Conservation (phyloP, 2,329 filamentous ascomycete species). For the Pseudogymnoascus sp. region DNA sequence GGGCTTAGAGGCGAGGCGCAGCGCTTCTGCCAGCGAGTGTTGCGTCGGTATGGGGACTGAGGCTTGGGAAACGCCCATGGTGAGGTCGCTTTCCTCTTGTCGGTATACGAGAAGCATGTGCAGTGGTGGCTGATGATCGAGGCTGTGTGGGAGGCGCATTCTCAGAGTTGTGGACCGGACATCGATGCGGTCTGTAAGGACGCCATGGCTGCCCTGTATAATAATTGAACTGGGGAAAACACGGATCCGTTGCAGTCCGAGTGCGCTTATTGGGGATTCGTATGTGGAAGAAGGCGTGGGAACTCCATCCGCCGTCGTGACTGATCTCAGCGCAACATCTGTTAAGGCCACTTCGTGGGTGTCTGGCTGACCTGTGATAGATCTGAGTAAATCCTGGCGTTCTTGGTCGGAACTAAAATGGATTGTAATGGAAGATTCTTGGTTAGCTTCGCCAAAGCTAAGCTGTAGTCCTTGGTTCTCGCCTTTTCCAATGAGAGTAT, state of each 20-base stretch:
- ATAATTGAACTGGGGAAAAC: conserved; percentile 62
- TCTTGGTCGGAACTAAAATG: conserved; percentile 63
- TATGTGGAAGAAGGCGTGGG: not conserved
- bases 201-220: conserved; percentile 59
- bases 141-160: conserved; percentile 29
- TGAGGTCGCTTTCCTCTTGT: conserved; percentile 64
- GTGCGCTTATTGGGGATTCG: conserved; percentile 39
- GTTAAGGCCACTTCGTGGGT: not conserved
- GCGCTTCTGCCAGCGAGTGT: conserved; percentile 46
- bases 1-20: conserved; percentile 39
- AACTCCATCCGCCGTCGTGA: not conserved
- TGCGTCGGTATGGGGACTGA: conserved; percentile 52
- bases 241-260: conserved; percentile 54
- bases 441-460: conserved; percentile 39
- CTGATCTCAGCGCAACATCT: not conserved
- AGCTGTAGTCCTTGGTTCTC: conserved; percentile 60
- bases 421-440: conserved; percentile 56
- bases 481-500: conserved; percentile 65
- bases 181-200: conserved; percentile 71
- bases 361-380: conserved; percentile 49
- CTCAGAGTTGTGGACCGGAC: conserved; percentile 61
- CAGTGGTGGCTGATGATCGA: conserved; percentile 41
- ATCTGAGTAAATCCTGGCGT: conserved; percentile 58
- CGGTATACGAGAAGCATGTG: conserved; percentile 54
- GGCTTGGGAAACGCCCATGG: conserved; percentile 60